Evolutionary conservation across 1,139 yeast genomes (phyloP), one percentile per base, ranked within the genome.

Genomic region (Protomyces macrosporus): DNA sequence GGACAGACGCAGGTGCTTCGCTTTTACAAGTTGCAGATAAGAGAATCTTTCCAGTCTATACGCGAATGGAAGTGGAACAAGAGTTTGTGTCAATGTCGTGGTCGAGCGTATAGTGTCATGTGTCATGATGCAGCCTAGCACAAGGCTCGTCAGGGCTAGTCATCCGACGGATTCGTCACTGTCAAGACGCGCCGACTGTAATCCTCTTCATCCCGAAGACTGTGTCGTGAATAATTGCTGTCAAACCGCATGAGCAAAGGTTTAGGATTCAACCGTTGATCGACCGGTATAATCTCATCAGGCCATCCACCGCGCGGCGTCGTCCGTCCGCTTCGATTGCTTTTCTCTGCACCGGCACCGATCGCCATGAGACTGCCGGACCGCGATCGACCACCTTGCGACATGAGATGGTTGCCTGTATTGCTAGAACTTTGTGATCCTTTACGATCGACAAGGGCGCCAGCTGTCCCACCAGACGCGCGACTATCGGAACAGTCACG

Each of bases 121-220:
- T 23, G 23, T 23, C 23, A 23, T 23, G 23, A 23, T 1, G 23
- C 23, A 23, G 23, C 23, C 23, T 23, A 23, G 23, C 23, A 23
- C 23, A 23, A 2, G 23, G 23, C 23, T 23, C 1, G 23, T 65
- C 64, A 23, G 23, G 23, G 23, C 23, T 23, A 23, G 23, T 65
- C 64, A 16, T 66, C 65, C 55, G 73, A 76, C 1, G 88, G 89
- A 74, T 88, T 88, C n/a, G 87, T 82, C 40, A 88, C 85, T 64
- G 86, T 80, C 65, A 88, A 76, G 12, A 85, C 86, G 68, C 84
- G 81, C 65, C 95, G 78, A 6, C 89, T 83, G 73, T 88, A 88
- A 72, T 88, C 95, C 65, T 80, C 77, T 67, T 87, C 87, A 72
- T 88, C 95, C 48, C 84, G 87, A 64, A 88, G 75, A n/a, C 88